Evolutionary conservation across 768 basidiomycete genomes (phyloP), one percentile per base, ranked within the genome.

Genomic region (Coprinopsis sp.): DNA sequence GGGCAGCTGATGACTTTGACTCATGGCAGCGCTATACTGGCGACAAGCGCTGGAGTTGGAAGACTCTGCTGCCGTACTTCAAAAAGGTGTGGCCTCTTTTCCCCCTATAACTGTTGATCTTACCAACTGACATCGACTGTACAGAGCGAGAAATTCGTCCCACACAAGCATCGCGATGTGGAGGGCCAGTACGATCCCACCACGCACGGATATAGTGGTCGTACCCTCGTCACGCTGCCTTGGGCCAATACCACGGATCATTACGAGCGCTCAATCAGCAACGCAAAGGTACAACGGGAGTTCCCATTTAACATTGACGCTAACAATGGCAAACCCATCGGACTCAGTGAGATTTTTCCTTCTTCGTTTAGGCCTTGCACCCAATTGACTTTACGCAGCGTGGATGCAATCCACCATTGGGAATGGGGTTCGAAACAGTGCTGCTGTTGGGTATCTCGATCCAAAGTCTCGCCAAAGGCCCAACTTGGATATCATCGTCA

Each of bases 221-320:
- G 29, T 13, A 21, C 27, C 25, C 12, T 34, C 21, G 58, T 65
- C 39, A 57, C 57, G 37, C 21, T 67, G n/a, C 52, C 61, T 24
- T 49, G 47, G 67, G 62, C 63, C 1, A 58, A 49, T 43, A 37
- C 57, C 1, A 44, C 48, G 19, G 37, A 62, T 6, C 61, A 64
- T 21, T 67, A 71, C 46, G 46, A 53, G 2, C 62, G 56, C 5
- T 54, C 71, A n/a, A 53, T 73, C 8, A 49, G 57, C 37, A 62
- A 70, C 1, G 59, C 68, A 0, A 43, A 48, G 14, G 33, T 49
- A 3, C 53, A 47, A 21, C 33, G 44, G 7, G 49, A 54, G 33
- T 49, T 54, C 11, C 30, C 41, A 4, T 44, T 46, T n/a, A 40
- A 47, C 34, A 31, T 45, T 23, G 53, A 54, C 25, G 14, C 37